A percentile compares a stretch with the other conserved stretches of the same genome.
These are phyloP conservation scores for Aspergillus versicolor DNA, from an alignment of 2,329 filamentous ascomycete genomes.

Conservation along the genomic window DNA sequence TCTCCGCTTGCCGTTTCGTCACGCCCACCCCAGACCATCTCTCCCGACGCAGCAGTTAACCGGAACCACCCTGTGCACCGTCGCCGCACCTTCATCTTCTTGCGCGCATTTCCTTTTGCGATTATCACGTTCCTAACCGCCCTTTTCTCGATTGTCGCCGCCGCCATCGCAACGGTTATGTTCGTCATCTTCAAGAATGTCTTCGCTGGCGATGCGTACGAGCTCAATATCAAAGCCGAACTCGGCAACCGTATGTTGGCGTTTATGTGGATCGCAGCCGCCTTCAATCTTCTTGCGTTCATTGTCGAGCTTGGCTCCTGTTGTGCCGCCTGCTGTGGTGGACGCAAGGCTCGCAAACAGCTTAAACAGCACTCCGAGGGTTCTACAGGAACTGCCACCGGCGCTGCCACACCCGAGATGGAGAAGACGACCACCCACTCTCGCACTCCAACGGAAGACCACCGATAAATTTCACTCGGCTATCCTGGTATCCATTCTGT, in stretches of 20 bases:
- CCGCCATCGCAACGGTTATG: slow-evolving; percentile 78
- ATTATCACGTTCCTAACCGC: slow-evolving; percentile 67
- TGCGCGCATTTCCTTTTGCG: slow-evolving; percentile 64
- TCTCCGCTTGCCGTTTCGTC: slow-evolving; percentile 53
- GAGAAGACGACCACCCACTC: slow-evolving; percentile 16
- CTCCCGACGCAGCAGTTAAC: slow-evolving; percentile 27
- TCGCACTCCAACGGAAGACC: slow-evolving; percentile 4
- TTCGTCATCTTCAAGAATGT: slow-evolving; percentile 78
- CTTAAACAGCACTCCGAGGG: slow-evolving; percentile 24
- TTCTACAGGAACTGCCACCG: slow-evolving; percentile 3
- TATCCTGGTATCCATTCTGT: slow-evolving; percentile 5
- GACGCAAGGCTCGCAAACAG: slow-evolving; percentile 37
- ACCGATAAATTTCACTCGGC: not conserved
- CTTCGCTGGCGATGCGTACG: slow-evolving; percentile 61
- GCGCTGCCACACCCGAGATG: slow-evolving; percentile 3
- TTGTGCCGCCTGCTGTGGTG: slow-evolving; percentile 61
- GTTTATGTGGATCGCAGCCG: slow-evolving; percentile 84
- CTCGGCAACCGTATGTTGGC: slow-evolving; percentile 74
- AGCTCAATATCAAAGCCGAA: slow-evolving; percentile 72
- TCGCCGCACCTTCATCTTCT: slow-evolving; percentile 35
- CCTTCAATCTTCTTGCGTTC: slow-evolving; percentile 67
- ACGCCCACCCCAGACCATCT: slow-evolving; percentile 35
- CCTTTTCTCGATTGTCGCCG: slow-evolving; percentile 66
- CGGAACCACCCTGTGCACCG: slow-evolving; percentile 33
- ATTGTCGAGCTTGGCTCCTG: slow-evolving; percentile 72